Conservation (phyloP, 106 monocot species). For the Gastrodia elata region DNA sequence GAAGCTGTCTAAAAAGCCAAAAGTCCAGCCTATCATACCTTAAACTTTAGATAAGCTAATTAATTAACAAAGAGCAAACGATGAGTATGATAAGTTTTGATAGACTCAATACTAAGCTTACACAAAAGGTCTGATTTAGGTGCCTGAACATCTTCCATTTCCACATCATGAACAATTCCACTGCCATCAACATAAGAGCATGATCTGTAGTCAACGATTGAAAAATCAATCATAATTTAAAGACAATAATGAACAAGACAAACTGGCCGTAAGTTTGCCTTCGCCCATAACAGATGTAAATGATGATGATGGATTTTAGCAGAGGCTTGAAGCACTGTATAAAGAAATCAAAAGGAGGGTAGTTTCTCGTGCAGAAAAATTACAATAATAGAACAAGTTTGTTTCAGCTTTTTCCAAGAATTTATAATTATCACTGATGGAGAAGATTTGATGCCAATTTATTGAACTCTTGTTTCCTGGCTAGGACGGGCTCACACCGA, state of each 20-base stretch:
- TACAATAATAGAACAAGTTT: not conserved
- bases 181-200: constrained; percentile 57
- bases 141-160: constrained; percentile 39
- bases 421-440: too few species aligned
- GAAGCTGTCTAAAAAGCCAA: too few species aligned
- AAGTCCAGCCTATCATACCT: not conserved
- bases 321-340: not conserved
- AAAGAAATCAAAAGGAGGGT: not conserved
- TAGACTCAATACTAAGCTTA: constrained; percentile 27
- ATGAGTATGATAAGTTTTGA: constrained; percentile 5
- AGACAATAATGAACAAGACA: not conserved
- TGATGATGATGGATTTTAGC: not conserved
- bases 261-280: not conserved
- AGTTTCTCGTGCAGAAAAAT: not conserved
- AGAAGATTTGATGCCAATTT: not conserved
- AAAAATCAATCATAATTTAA: not conserved
- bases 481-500: too few species aligned
- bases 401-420: not conserved
- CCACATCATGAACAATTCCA: constrained; percentile 49
- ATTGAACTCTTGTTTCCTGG: too few species aligned
- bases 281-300: not conserved
- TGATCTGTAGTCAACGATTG: constrained; percentile 31
- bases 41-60: not conserved
- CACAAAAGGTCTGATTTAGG: constrained; percentile 56
- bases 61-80: not conserved